Conservation (phyloP, 1,139 yeast species). For the Protomyces inouyei region DNA sequence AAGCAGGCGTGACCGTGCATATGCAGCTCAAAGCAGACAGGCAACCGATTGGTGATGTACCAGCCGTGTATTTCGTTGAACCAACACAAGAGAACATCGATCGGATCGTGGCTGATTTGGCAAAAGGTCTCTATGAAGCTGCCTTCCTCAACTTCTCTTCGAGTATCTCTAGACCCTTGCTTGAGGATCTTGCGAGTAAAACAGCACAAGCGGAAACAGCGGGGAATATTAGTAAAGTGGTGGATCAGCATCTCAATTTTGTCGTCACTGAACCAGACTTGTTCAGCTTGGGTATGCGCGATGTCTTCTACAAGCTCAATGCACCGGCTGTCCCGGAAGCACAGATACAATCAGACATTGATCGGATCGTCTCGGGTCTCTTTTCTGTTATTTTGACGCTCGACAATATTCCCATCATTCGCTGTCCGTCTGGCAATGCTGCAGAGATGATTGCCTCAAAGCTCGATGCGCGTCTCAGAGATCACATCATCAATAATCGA, state of each 20-base stretch:
- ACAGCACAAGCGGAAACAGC: slow-evolving; percentile 57
- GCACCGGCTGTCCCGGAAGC: slow-evolving; percentile 69
- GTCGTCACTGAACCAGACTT: slow-evolving; percentile 88
- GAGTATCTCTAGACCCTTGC: slow-evolving; percentile 63
- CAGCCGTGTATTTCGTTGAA: slow-evolving; percentile 84
- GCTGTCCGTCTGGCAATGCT: slow-evolving; percentile 90
- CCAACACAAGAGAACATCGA: slow-evolving; percentile 76
- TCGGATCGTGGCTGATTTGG: slow-evolving; percentile 64
- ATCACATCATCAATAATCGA: slow-evolving; percentile 45
- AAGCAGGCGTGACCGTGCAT: slow-evolving; percentile 85
- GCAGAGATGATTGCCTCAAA: slow-evolving; percentile 90
- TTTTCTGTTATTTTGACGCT: slow-evolving; percentile 74
- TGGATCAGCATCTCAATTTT: slow-evolving; percentile 87
- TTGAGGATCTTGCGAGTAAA: slow-evolving; percentile 83
- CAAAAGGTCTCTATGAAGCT: slow-evolving; percentile 66
- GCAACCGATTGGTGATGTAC: slow-evolving; percentile 83
- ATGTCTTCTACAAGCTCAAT: slow-evolving; percentile 65
- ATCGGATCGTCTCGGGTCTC: slow-evolving; percentile 68
- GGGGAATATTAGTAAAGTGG: slow-evolving; percentile 72
- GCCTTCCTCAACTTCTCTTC: slow-evolving; percentile 84
- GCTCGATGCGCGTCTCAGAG: slow-evolving; percentile 74
- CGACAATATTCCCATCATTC: slow-evolving; percentile 69
- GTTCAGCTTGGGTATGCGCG: slow-evolving; percentile 67
- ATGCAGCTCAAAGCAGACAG: slow-evolving; percentile 53
- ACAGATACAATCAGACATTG: slow-evolving; percentile 63